Evolutionary conservation across 1,139 yeast species (phyloP).

Genomic region (Magnusiomyces paraingens): DNA sequence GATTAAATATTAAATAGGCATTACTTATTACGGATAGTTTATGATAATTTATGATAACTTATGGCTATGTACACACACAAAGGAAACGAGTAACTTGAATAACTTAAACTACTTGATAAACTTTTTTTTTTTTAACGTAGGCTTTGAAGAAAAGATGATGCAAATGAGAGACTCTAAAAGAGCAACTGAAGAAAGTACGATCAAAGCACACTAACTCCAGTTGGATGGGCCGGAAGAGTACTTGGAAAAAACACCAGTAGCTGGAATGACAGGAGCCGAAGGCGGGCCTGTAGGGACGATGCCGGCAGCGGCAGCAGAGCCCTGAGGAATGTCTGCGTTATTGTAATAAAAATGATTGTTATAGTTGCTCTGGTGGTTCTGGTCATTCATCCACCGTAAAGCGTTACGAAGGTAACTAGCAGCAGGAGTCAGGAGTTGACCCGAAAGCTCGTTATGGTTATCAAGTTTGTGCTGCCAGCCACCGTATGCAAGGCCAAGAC

Average conservation of each 20-base stretch:
- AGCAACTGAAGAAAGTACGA: too few species aligned
- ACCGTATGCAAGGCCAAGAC: slow-evolving; percentile 40
- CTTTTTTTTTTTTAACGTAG: not conserved
- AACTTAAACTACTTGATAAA: too few species aligned
- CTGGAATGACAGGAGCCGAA: too few species aligned
- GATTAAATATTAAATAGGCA: not conserved
- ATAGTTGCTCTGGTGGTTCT: not conserved
- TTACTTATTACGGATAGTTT: not conserved
- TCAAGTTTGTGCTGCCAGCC: slow-evolving; percentile 52
- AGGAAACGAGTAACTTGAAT: too few species aligned
- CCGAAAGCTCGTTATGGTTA: slow-evolving; percentile 52
- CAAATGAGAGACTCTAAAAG: too few species aligned
- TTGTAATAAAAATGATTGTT: not conserved
- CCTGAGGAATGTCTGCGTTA: not conserved
- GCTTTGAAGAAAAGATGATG: not conserved
- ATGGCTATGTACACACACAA: too few species aligned
- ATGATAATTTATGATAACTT: too few species aligned
- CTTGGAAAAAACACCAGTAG: too few species aligned
- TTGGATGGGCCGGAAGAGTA: too few species aligned
- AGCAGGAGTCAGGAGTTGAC: slow-evolving; percentile 31
- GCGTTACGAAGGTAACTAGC: slow-evolving; percentile 24
- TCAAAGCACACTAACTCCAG: too few species aligned
- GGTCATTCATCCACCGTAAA: slow-evolving; percentile 21
- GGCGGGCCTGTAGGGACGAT: too few species aligned
- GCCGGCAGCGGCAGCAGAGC: too few species aligned